phyloP scores from a whole-genome alignment of 768 basidiomycete genomes.

The Coprinopsis sp. region DNA sequence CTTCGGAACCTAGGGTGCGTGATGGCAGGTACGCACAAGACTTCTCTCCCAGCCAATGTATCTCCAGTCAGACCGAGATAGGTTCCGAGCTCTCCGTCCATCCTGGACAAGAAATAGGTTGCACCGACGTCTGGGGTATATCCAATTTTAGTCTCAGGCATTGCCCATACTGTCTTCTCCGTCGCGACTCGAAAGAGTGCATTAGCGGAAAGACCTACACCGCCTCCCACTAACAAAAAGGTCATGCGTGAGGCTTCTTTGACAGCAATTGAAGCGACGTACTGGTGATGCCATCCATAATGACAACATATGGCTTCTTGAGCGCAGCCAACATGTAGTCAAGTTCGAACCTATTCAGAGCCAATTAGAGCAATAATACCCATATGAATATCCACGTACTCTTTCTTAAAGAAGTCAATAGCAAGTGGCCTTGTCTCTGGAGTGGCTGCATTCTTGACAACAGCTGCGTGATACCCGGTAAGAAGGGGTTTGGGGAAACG shows the following conservation, averaged over 20 bases:
- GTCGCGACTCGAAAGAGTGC: conserved; percentile 93
- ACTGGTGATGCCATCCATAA: conserved; percentile 93
- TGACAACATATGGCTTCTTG: conserved; percentile 83
- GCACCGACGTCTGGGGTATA: conserved; percentile 93
- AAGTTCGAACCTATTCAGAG: conserved; percentile 61
- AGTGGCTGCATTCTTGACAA: conserved; percentile 47
- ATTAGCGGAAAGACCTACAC: conserved; percentile 79
- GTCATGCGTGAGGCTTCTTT: conserved; percentile 9
- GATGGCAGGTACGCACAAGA: conserved; percentile 89
- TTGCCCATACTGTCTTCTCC: conserved; percentile 85
- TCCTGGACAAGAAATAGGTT: conserved; percentile 79
- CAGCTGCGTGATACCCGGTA: conserved; percentile 36
- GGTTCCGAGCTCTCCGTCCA: conserved; percentile 92
- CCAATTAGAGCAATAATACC: conserved; percentile 3
- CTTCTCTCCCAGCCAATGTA: conserved; percentile 68
- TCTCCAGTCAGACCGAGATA: conserved; percentile 87
- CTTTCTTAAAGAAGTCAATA: conserved; percentile 86
- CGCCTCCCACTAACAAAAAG: conserved; percentile 77
- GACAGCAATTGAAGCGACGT: conserved; percentile 27
- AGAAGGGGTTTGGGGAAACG: not conserved
- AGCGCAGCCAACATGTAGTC: conserved; percentile 68
- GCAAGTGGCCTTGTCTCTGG: conserved; percentile 54
- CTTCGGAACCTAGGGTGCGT: conserved; percentile 3
- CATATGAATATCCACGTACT: conserved; percentile 48
- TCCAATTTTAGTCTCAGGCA: conserved; percentile 95